These are phyloP conservation scores for Coprinellus micaceus DNA, from an alignment of 768 basidiomycete genomes.

Conservation along the genomic window DNA sequence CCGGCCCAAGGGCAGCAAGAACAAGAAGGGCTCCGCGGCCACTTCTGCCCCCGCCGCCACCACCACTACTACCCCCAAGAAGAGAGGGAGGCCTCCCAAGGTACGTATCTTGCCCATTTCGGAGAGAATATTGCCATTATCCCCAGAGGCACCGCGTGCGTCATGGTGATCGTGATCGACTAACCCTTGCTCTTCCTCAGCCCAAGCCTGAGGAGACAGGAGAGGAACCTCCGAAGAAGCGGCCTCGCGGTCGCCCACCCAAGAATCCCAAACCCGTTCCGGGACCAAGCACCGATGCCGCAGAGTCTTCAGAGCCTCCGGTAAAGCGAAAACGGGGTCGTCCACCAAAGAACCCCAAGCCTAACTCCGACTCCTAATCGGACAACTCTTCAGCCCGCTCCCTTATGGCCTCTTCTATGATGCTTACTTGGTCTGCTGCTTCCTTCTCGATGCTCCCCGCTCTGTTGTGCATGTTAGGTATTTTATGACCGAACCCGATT, in stretches of 20 bases:
- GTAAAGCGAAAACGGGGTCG: constrained; percentile 71
- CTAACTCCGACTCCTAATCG: constrained; percentile 22
- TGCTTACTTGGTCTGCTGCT: constrained; percentile 12
- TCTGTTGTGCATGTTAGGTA: constrained; percentile 22
- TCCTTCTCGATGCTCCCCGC: constrained; percentile 19
- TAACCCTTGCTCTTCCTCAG: constrained; percentile 17
- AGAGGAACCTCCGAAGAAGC: constrained; percentile 54
- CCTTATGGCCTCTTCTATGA: constrained; percentile 7
- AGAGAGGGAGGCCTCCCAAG: constrained; percentile 70
- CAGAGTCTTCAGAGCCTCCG: constrained; percentile 43
- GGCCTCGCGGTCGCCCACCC: constrained; percentile 72
- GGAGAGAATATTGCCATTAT: constrained; percentile 17
- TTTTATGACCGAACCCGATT: constrained; percentile 35
- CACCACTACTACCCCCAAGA: constrained; percentile 40
- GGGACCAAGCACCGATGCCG: constrained; percentile 27
- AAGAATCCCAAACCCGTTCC: constrained; percentile 50
- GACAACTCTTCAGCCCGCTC: constrained; percentile 11
- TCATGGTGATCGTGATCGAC: constrained; percentile 13
- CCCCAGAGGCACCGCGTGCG: constrained; percentile 9
- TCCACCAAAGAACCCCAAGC: constrained; percentile 48
- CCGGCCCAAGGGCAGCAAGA: constrained; percentile 86
- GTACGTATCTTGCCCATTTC: constrained; percentile 30
- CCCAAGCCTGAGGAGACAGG: constrained; percentile 44
- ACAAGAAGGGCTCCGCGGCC: constrained; percentile 44
- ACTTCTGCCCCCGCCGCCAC: constrained; percentile 32